Conservation (phyloP, 192 early-diverging fungal genomes). For the Entomortierella parvispora region DNA sequence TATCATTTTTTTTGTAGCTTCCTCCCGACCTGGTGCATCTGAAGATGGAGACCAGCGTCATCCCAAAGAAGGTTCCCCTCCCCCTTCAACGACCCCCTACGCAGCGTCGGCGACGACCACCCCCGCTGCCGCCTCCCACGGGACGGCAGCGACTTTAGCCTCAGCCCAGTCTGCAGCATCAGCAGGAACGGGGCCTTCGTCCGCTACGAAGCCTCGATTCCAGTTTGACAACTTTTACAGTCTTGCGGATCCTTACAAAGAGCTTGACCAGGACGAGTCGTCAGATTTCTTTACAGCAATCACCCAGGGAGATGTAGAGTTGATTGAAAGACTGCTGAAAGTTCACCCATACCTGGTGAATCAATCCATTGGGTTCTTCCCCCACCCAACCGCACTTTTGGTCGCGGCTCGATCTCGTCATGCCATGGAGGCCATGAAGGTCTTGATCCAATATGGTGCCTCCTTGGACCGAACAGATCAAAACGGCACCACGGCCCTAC, state of each 20-base stretch:
- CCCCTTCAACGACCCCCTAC: conserved; percentile 11
- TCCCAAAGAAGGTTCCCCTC: conserved; percentile 20
- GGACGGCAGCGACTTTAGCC: background rate
- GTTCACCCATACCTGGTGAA: conserved; percentile 32
- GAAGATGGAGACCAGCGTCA: conserved; percentile 9
- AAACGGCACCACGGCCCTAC: conserved; percentile 40
- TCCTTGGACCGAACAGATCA: conserved; percentile 27
- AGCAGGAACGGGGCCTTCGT: background rate
- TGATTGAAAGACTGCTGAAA: conserved; percentile 33
- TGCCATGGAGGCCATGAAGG: conserved; percentile 42
- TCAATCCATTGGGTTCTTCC: conserved; percentile 41
- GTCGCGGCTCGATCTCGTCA: conserved; percentile 42
- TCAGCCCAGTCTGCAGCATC: background rate
- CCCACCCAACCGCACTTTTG: conserved; percentile 26
- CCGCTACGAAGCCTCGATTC: conserved; percentile 7
- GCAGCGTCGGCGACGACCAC: conserved; percentile 20
- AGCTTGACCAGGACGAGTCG: conserved; percentile 33
- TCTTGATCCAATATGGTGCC: conserved; percentile 30
- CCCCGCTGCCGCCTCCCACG: conserved; percentile 17
- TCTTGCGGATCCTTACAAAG: conserved; percentile 51
- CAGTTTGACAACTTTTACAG: conserved; percentile 53
- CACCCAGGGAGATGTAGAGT: conserved; percentile 38
- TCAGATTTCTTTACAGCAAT: conserved; percentile 43
- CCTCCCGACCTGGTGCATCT: conserved; percentile 5
- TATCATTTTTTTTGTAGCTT: conserved; percentile 1